Evolutionary conservation across 2,329 filamentous ascomycete species (phyloP).

Genomic region (Neonectria magnoliae): DNA sequence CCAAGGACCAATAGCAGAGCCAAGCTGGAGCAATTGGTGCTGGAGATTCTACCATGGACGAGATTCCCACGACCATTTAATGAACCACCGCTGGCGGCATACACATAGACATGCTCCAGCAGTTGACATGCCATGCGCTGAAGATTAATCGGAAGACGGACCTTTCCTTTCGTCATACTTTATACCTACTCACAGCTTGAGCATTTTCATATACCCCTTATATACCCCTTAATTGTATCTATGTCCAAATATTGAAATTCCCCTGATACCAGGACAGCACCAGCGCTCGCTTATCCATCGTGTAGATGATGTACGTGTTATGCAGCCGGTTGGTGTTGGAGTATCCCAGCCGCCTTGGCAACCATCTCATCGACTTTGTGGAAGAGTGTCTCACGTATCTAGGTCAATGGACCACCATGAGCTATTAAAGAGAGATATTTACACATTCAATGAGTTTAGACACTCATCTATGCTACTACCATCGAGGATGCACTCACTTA

Average conservation of each 20-base stretch:
- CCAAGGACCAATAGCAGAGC: neutral
- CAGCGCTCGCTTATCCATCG: constrained; percentile 59
- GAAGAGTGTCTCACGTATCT: too few relatives aligned
- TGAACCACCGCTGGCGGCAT: neutral
- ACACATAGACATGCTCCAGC: neutral
- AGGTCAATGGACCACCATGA: neutral
- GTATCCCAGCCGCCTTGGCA: constrained; percentile 44
- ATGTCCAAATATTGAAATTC: too few relatives aligned
- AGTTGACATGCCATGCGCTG: neutral
- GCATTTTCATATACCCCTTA: neutral
- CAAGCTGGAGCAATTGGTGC: neutral
- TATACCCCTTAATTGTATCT: neutral
- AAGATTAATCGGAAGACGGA: neutral
- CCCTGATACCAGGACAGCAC: too few relatives aligned
- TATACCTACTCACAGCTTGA: neutral
- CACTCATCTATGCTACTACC: neutral
- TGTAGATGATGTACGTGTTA: constrained; percentile 62
- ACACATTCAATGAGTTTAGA: neutral
- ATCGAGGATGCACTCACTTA: neutral
- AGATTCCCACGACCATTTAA: neutral
- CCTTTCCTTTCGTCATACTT: neutral
- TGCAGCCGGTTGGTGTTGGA: constrained; percentile 46
- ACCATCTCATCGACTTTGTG: too few relatives aligned
- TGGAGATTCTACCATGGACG: neutral
- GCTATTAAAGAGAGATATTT: neutral